Evolutionary conservation across 2,329 filamentous ascomycete genomes (phyloP).

Genomic region (Aspergillus melleus): DNA sequence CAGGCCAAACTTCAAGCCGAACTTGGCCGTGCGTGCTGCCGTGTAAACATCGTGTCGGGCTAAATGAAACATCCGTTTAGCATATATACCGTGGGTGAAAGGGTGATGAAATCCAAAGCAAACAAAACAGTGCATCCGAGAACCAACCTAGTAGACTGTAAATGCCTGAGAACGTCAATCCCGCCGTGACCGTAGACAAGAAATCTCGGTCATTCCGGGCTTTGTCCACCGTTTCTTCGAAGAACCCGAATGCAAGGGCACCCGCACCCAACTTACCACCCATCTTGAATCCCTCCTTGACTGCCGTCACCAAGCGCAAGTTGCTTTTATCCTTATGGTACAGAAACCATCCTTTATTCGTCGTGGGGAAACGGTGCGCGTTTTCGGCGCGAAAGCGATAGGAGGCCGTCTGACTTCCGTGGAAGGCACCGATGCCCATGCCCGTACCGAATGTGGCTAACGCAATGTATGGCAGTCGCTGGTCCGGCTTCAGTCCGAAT

Average conservation of each 20-base stretch:
- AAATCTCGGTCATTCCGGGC: constrained; percentile 63
- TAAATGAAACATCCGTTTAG: constrained; percentile 35
- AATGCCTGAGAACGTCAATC: constrained; percentile 76
- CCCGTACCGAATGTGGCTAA: constrained; percentile 67
- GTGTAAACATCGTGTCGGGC: constrained; percentile 78
- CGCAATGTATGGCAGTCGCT: constrained; percentile 67
- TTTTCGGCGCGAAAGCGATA: constrained; percentile 93
- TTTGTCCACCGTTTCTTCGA: constrained; percentile 84
- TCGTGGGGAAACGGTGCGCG: constrained; percentile 84
- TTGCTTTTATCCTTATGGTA: constrained; percentile 99
- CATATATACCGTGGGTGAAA: not conserved
- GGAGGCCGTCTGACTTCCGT: constrained; percentile 72
- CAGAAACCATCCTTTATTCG: constrained; percentile 89
- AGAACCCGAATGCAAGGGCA: constrained; percentile 72
- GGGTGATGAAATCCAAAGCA: not conserved
- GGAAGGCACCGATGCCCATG: constrained; percentile 66
- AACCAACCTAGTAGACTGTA: constrained; percentile 83
- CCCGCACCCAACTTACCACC: constrained; percentile 70
- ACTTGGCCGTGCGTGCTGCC: constrained; percentile 73
- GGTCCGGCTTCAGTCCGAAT: constrained; percentile 63
- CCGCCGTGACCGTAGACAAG: constrained; percentile 77
- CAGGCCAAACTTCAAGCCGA: constrained; percentile 76
- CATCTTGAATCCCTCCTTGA: constrained; percentile 76
- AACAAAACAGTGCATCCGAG: not conserved
- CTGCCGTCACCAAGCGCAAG: constrained; percentile 72